Evolutionary conservation across 805 yeast species (phyloP).

Genomic region (Sungouiozyma ichnusensis): DNA sequence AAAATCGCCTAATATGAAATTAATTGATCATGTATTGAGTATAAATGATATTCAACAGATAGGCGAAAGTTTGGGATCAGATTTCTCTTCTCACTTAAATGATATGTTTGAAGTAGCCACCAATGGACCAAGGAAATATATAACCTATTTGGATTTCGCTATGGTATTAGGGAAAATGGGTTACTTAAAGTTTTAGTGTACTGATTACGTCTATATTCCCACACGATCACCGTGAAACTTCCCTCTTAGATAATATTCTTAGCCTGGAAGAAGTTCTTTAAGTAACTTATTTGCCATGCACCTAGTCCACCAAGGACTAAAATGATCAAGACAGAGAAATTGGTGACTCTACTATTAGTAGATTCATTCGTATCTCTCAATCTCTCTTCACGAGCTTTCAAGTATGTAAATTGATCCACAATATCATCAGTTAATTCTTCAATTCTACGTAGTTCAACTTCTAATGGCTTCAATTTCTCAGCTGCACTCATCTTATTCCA

Average conservation of each 20-base stretch:
- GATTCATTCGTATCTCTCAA: conserved; percentile 95
- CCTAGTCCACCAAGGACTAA: conserved; percentile 68
- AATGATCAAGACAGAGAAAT: conserved; percentile 66
- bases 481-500: conserved; percentile 92
- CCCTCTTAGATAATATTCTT: conserved; percentile 53
- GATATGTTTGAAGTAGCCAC: conserved; percentile 39
- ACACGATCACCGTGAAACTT: not conserved
- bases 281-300: conserved; percentile 83
- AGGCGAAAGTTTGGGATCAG: conserved; percentile 15
- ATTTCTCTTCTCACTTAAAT: conserved; percentile 21
- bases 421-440: conserved; percentile 83
- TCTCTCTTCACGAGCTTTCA: conserved; percentile 80
- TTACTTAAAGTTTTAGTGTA: conserved; percentile 25
- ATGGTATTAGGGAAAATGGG: conserved; percentile 41
- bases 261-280: conserved; percentile 84
- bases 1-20: conserved; percentile 13
- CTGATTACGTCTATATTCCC: too few relatives aligned
- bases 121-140: conserved; percentile 27
- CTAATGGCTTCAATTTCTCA: conserved; percentile 88
- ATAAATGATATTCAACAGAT: conserved; percentile 31
- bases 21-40: conserved; percentile 23
- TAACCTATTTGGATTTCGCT: conserved; percentile 39
- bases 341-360: conserved; percentile 85
- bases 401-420: conserved; percentile 65
- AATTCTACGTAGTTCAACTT: conserved; percentile 76